Conservation (phyloP, 164 flowering plant species). For the Kingdonia uniflora region DNA sequence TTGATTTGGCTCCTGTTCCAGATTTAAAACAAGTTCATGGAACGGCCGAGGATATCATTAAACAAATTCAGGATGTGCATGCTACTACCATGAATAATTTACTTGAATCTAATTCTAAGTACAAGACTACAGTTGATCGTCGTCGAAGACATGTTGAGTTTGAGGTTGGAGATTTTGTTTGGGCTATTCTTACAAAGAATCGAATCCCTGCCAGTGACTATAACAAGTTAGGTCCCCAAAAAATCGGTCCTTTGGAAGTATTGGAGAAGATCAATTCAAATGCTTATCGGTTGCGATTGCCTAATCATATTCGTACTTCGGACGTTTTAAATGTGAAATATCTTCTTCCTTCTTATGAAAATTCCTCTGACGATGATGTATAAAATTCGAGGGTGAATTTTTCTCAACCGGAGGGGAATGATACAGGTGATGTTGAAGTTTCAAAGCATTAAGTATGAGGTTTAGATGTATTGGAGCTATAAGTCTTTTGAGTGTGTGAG, state of each 20-base stretch:
- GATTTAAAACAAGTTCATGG: too few species aligned
- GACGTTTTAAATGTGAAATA: background rate
- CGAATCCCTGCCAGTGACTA: background rate
- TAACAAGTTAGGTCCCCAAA: background rate
- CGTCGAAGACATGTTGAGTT: background rate
- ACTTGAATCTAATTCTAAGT: background rate
- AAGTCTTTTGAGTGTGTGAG: too few species aligned
- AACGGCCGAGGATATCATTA: too few species aligned
- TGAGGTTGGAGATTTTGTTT: background rate
- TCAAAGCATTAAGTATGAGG: too few species aligned
- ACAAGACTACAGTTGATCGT: background rate
- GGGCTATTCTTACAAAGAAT: background rate
- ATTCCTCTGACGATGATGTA: background rate
- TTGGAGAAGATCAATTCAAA: background rate
- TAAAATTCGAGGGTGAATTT: background rate
- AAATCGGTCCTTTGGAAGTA: background rate
- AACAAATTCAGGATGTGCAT: too few species aligned
- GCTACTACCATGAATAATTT: too few species aligned
- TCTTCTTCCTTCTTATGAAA: background rate
- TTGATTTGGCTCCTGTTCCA: background rate
- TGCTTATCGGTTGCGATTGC: background rate
- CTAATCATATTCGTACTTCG: background rate
- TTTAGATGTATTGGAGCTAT: too few species aligned
- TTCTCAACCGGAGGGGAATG: background rate
- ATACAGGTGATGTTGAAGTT: background rate